Percentiles rank a stretch among this genome's conserved stretches.
phyloP scores from a whole-genome alignment of 176 grass and related monocot genomes.

The Calamus simplicifolius region DNA sequence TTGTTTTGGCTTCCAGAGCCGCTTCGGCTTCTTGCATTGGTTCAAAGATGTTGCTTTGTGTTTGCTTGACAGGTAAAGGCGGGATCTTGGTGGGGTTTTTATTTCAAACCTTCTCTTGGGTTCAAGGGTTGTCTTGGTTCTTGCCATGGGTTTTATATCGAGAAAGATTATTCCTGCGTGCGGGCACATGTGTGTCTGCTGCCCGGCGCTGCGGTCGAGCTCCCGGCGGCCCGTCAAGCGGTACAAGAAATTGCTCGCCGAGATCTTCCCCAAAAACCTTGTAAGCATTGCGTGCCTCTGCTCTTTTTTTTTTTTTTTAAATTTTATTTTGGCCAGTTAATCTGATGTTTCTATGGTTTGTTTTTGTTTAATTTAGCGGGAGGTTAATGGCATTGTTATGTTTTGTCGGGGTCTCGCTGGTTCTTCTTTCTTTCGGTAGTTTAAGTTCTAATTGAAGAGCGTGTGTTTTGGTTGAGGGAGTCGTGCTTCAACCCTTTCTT shows the following conservation, averaged over 20 bases:
- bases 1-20: no score
- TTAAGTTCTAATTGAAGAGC: no score
- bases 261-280: constrained; percentile 84
- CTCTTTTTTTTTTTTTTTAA: constrained; percentile 1
- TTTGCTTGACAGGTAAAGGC: not conserved
- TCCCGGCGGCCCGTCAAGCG: constrained; percentile 91
- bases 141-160: constrained; percentile 72
- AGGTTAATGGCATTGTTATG: not conserved
- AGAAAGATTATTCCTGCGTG: constrained; percentile 81
- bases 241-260: constrained; percentile 95
- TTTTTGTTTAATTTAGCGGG: not conserved
- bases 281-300: constrained; percentile 29
- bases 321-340: not conserved
- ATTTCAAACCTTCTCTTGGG: not conserved
- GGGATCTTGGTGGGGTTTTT: not conserved
- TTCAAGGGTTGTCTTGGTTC: not conserved
- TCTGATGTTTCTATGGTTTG: not conserved
- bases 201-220: constrained; percentile 86
- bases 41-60: not conserved
- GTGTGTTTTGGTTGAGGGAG: no score
- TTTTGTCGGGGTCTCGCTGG: not conserved
- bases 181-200: constrained; percentile 94
- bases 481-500: no score
- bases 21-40: no score
- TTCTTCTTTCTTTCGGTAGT: no score